These are phyloP conservation scores for Pichia paraexigua DNA, from an alignment of 805 yeast species.

Conservation along the genomic window DNA sequence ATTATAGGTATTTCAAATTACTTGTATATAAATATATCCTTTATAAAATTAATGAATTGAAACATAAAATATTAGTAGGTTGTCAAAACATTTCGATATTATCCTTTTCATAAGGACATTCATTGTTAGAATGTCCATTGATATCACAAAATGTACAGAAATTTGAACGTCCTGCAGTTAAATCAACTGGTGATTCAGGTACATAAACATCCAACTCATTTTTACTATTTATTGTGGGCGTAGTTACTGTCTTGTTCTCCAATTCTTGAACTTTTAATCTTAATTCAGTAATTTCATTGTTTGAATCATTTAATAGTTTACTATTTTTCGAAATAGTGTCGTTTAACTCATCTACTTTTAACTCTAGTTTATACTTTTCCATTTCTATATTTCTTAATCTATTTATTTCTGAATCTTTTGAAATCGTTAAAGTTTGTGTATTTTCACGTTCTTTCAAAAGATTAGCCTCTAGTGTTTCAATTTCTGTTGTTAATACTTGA, in stretches of 20 bases:
- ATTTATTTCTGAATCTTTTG: slow-evolving; percentile 12
- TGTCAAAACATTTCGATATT: slow-evolving; percentile 25
- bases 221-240: background rate
- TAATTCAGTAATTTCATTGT: background rate
- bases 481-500: background rate
- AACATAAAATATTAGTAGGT: no score
- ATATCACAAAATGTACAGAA: slow-evolving; percentile 96
- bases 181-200: slow-evolving; percentile 46
- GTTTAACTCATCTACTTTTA: slow-evolving; percentile 11
- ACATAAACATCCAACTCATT: slow-evolving; percentile 30
- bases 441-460: background rate
- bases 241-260: background rate
- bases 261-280: background rate
- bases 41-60: background rate
- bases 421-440: slow-evolving; percentile 5
- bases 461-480: background rate
- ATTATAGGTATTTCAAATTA: background rate
- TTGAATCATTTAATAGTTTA: background rate
- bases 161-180: slow-evolving; percentile 61
- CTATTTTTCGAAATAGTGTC: background rate
- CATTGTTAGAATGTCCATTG: slow-evolving; percentile 78
- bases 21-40: background rate
- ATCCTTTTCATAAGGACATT: slow-evolving; percentile 79
- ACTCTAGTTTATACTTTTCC: slow-evolving; percentile 12
- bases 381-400: slow-evolving; percentile 13